phyloP scores from a whole-genome alignment of 116 monocot genomes.

The Phalaenopsis hybrid region DNA sequence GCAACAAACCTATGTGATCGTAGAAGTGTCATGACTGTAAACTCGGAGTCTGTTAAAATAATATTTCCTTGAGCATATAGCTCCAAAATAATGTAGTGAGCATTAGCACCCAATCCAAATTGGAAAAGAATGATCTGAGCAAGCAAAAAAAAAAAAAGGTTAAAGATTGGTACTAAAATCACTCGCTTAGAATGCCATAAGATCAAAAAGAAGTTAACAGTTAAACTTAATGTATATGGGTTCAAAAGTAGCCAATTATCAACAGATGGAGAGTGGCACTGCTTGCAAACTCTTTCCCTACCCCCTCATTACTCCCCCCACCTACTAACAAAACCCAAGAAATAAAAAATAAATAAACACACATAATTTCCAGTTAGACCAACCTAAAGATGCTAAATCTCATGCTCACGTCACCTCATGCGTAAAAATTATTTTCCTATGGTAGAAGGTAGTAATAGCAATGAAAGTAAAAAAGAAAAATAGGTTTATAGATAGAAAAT shows the following conservation, averaged over 20 bases:
- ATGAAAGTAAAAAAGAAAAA: not conserved
- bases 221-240: not conserved
- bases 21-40: conserved; percentile 81
- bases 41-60: conserved; percentile 78
- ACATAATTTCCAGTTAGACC: not conserved
- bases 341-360: not conserved
- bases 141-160: conserved; percentile 11
- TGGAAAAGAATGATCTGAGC: conserved; percentile 89
- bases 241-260: not conserved
- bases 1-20: conserved; percentile 78
- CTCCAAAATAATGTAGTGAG: conserved; percentile 90
- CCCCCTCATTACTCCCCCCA: no score
- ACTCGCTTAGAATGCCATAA: not conserved
- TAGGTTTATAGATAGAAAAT: not conserved
- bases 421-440: not conserved
- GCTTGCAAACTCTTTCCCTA: not conserved
- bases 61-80: conserved; percentile 94
- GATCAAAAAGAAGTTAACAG: not conserved
- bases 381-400: not conserved
- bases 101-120: conserved; percentile 86
- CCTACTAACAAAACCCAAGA: no score
- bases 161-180: not conserved
- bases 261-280: not conserved
- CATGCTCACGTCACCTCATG: not conserved
- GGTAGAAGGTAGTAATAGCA: not conserved